phyloP scores from a whole-genome alignment of 23 red algal genomes.

The Porphyridium purpureum region DNA sequence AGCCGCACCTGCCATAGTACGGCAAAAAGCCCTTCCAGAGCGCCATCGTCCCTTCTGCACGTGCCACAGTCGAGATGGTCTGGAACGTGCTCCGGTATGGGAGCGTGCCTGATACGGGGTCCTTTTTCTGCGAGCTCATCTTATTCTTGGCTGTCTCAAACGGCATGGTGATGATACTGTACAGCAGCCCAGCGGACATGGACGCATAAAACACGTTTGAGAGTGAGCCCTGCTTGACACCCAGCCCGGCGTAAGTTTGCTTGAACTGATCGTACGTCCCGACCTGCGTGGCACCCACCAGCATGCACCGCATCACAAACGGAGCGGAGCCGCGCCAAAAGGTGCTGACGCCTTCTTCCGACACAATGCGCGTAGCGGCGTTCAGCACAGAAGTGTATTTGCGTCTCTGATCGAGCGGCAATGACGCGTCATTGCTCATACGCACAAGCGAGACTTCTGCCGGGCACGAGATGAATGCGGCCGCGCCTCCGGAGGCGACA shows the following conservation, averaged over 20 bases:
- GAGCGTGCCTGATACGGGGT: background rate
- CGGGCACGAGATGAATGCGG: slow-evolving; percentile 41
- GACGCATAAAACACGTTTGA: slow-evolving; percentile 46
- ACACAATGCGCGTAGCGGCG: slow-evolving; percentile 62
- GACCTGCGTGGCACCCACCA: slow-evolving; percentile 72
- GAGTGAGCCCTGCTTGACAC: slow-evolving; percentile 35
- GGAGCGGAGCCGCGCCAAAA: slow-evolving; percentile 79
- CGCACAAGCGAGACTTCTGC: slow-evolving; percentile 77
- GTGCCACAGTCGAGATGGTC: slow-evolving; percentile 34
- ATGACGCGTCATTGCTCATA: slow-evolving; percentile 68
- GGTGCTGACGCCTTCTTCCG: slow-evolving; percentile 61
- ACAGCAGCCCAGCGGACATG: slow-evolving; percentile 58
- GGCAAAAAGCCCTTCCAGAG: slow-evolving; percentile 91
- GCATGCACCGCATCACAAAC: slow-evolving; percentile 46
- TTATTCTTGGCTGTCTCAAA: slow-evolving; percentile 87
- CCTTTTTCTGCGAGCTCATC: slow-evolving; percentile 7
- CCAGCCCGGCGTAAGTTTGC: slow-evolving; percentile 25
- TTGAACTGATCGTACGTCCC: slow-evolving; percentile 88
- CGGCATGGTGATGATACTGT: slow-evolving; percentile 55
- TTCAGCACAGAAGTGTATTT: slow-evolving; percentile 57
- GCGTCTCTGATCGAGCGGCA: slow-evolving; percentile 30
- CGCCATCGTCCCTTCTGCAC: slow-evolving; percentile 58
- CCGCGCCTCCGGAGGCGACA: slow-evolving; percentile 53
- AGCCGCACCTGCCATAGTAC: slow-evolving; percentile 77
- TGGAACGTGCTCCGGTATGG: slow-evolving; percentile 37